Conservation (phyloP, 352 stramenopile genomes). For the Phytophthora capsici region DNA sequence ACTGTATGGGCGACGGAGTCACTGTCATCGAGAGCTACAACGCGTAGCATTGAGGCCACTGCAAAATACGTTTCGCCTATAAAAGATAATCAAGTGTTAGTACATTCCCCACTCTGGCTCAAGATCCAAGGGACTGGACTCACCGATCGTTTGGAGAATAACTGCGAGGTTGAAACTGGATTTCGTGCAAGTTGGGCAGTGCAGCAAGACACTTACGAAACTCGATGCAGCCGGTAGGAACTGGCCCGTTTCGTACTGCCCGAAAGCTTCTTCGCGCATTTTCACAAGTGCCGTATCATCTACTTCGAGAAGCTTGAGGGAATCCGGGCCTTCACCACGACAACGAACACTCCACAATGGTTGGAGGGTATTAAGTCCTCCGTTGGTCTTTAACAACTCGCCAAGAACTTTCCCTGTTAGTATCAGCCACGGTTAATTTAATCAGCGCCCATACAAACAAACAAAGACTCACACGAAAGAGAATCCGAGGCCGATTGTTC, state of each 20-base stretch:
- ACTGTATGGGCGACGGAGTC: slow-evolving; percentile 84
- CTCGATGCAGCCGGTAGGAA: slow-evolving; percentile 50
- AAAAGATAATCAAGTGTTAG: neutral
- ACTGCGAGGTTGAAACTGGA: slow-evolving; percentile 82
- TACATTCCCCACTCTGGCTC: neutral
- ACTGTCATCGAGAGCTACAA: slow-evolving; percentile 66
- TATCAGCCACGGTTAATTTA: neutral
- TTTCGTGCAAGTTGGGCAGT: slow-evolving; percentile 59
- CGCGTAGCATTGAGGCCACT: slow-evolving; percentile 69
- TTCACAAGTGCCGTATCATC: slow-evolving; percentile 37
- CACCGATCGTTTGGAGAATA: slow-evolving; percentile 74
- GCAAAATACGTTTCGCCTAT: slow-evolving; percentile 75
- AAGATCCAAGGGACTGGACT: neutral
- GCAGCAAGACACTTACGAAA: slow-evolving; percentile 60
- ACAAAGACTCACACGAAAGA: slow-evolving; percentile 16
- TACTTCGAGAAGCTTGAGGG: slow-evolving; percentile 7
- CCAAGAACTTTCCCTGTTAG: slow-evolving; percentile 28
- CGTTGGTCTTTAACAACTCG: slow-evolving; percentile 21
- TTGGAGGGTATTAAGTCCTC: slow-evolving; percentile 9
- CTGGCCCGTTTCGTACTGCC: slow-evolving; percentile 61
- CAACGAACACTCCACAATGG: slow-evolving; percentile 31
- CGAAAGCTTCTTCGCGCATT: slow-evolving; percentile 50
- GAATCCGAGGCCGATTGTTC: slow-evolving; percentile 1
- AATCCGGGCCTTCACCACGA: neutral
- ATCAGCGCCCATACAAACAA: neutral